Conservation (phyloP, 2,329 filamentous ascomycete genomes). For the Zelopaecilomyces penicillatus region DNA sequence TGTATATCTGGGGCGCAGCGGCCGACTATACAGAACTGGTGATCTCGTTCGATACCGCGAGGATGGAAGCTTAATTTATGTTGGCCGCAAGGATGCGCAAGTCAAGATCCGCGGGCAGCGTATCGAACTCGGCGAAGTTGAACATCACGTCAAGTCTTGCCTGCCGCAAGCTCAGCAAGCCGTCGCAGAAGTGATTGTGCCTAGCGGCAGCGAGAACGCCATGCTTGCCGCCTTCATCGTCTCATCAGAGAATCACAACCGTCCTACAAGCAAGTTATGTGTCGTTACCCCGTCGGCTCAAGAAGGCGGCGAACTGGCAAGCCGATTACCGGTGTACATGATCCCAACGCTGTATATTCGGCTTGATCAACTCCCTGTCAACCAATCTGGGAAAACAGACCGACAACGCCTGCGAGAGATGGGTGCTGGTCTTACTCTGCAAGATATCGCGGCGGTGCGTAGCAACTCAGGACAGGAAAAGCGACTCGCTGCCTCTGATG, state of each 20-base stretch:
- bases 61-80: conserved; percentile 31
- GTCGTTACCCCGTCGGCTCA: not conserved
- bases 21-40: conserved; percentile 35
- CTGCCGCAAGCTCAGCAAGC: not conserved
- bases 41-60: conserved; percentile 35
- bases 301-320: not conserved
- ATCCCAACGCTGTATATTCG: conserved; percentile 31
- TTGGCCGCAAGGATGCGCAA: conserved; percentile 47
- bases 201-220: not conserved
- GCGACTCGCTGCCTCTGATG: not conserved
- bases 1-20: conserved; percentile 14
- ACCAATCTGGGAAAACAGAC: conserved; percentile 1
- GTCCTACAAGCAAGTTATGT: not conserved
- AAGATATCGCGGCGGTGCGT: not conserved
- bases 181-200: not conserved
- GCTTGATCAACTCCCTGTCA: conserved; percentile 25
- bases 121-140: conserved; percentile 35
- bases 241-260: not conserved
- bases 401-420: conserved; percentile 3
- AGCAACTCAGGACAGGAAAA: not conserved
- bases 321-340: conserved; percentile 26
- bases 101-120: conserved; percentile 50
- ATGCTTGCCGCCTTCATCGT: not conserved
- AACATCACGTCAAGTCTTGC: conserved; percentile 4
- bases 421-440: not conserved